Evolutionary conservation across 2,329 filamentous ascomycete species (phyloP).

Genomic region (Paraphoma chrysanthemicola): DNA sequence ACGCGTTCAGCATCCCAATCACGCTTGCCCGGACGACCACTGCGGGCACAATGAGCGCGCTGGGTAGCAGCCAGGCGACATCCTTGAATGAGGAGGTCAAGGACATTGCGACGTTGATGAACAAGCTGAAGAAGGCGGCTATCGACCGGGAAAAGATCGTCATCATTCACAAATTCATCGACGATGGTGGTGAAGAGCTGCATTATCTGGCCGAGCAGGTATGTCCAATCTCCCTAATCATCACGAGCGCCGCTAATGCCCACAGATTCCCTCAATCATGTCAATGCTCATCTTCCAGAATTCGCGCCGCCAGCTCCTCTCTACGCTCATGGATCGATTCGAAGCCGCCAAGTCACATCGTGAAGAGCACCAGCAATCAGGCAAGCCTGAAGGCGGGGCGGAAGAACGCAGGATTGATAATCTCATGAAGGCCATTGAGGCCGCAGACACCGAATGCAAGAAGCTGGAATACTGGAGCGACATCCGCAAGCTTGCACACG

Average conservation of each 20-base stretch:
- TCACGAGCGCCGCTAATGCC: slow-evolving; percentile 16
- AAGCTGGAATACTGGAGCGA: slow-evolving; percentile 89
- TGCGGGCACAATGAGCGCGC: slow-evolving; percentile 55
- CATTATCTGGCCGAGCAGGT: slow-evolving; percentile 72
- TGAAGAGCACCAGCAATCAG: slow-evolving; percentile 52
- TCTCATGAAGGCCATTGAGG: slow-evolving; percentile 75
- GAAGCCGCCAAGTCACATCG: slow-evolving; percentile 62
- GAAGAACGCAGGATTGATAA: slow-evolving; percentile 66
- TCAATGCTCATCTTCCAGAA: slow-evolving; percentile 86
- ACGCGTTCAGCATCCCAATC: slow-evolving; percentile 47
- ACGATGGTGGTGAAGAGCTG: slow-evolving; percentile 74
- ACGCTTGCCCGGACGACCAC: slow-evolving; percentile 41
- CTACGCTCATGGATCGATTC: slow-evolving; percentile 66
- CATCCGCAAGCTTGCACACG: slow-evolving; percentile 52
- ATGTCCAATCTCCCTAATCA: neutral
- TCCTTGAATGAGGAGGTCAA: slow-evolving; percentile 62
- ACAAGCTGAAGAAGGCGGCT: slow-evolving; percentile 69
- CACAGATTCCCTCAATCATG: slow-evolving; percentile 53
- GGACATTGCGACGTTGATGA: slow-evolving; percentile 73
- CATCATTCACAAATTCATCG: slow-evolving; percentile 81
- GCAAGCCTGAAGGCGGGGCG: slow-evolving; percentile 54
- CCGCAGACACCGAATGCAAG: slow-evolving; percentile 81
- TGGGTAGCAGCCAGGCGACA: slow-evolving; percentile 31
- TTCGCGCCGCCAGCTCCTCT: slow-evolving; percentile 78
- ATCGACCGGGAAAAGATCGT: slow-evolving; percentile 94